Percentiles rank a stretch among this genome's conserved stretches.
Evolutionary conservation across 805 yeast genomes (phyloP).

Genomic region (Kodamaea kakaduensis): DNA sequence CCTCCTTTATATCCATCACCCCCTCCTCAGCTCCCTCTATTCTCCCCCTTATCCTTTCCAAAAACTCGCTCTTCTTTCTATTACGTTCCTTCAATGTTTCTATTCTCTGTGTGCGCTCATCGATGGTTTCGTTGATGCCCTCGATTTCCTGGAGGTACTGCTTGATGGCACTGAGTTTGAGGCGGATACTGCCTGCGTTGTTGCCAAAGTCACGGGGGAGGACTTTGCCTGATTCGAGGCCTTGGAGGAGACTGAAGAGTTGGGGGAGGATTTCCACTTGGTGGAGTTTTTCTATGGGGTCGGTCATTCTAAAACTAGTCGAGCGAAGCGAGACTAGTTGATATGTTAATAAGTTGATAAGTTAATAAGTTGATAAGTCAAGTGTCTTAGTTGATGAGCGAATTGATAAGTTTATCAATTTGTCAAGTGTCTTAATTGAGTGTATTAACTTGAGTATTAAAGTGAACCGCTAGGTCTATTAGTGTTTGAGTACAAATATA

Average conservation of each 20-base stretch:
- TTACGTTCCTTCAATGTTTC: slow-evolving; percentile 30
- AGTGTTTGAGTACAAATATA: no score
- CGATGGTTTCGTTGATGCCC: slow-evolving; percentile 43
- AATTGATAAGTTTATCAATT: no score
- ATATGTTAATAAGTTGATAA: no score
- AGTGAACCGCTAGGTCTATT: no score
- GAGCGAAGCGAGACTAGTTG: no score
- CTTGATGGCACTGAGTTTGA: slow-evolving; percentile 35
- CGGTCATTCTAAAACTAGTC: no score
- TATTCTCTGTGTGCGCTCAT: slow-evolving; percentile 29
- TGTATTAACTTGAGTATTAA: no score
- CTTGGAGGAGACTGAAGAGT: slow-evolving; percentile 31
- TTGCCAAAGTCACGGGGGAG: slow-evolving; percentile 42
- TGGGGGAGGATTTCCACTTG: slow-evolving; percentile 37
- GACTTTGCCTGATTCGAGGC: slow-evolving; percentile 31
- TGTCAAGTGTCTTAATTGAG: no score
- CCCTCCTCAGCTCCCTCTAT: slow-evolving; percentile 10
- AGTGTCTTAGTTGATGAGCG: no score
- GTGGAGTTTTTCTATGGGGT: slow-evolving; percentile 22
- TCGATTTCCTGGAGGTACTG: slow-evolving; percentile 38
- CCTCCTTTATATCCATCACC: background rate
- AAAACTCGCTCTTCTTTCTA: slow-evolving; percentile 21
- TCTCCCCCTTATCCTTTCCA: slow-evolving; percentile 14
- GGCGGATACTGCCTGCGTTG: slow-evolving; percentile 43
- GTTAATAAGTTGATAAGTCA: no score